phyloP scores from a whole-genome alignment of 1,284 basidiomycete species.

The Dichomitus squalens region DNA sequence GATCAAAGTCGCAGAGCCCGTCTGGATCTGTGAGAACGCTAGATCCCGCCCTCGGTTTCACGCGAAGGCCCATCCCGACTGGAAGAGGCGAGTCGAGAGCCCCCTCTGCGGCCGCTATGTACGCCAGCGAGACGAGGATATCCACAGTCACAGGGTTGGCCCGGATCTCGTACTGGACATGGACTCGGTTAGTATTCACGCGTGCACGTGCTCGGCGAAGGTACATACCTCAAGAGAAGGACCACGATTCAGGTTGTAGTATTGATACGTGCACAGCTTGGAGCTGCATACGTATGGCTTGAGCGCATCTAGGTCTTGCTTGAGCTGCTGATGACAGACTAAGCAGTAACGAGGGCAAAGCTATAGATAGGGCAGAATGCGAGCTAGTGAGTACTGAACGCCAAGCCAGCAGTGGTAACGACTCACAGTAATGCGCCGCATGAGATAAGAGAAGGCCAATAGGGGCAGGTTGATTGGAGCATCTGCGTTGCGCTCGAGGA shows the following conservation, averaged over 20 bases:
- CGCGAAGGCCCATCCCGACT: conserved; percentile 56
- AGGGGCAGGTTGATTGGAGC: conserved; percentile 54
- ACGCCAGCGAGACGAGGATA: conserved; percentile 62
- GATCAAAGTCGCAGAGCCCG: conserved; percentile 54
- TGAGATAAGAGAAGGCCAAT: conserved; percentile 59
- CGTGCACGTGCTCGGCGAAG: not conserved
- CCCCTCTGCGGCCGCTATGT: conserved; percentile 51
- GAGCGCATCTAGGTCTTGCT: conserved; percentile 53
- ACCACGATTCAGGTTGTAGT: conserved; percentile 60
- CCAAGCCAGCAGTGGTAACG: conserved; percentile 2
- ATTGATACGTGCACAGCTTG: conserved; percentile 64
- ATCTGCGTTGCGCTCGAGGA: conserved; percentile 34
- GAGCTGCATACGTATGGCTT: conserved; percentile 68
- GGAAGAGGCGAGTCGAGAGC: conserved; percentile 59
- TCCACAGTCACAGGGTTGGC: conserved; percentile 60
- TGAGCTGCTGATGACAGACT: conserved; percentile 61
- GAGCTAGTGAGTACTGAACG: not conserved
- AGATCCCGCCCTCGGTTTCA: conserved; percentile 28
- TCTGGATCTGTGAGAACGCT: conserved; percentile 25
- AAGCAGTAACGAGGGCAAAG: conserved; percentile 64
- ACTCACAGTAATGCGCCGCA: conserved; percentile 58
- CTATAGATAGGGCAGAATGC: conserved; percentile 33
- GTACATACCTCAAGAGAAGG: conserved; percentile 59
- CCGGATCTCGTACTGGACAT: conserved; percentile 58
- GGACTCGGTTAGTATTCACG: not conserved